phyloP scores from a whole-genome alignment of 768 basidiomycete species.

The Cyclocybe aegerita region DNA sequence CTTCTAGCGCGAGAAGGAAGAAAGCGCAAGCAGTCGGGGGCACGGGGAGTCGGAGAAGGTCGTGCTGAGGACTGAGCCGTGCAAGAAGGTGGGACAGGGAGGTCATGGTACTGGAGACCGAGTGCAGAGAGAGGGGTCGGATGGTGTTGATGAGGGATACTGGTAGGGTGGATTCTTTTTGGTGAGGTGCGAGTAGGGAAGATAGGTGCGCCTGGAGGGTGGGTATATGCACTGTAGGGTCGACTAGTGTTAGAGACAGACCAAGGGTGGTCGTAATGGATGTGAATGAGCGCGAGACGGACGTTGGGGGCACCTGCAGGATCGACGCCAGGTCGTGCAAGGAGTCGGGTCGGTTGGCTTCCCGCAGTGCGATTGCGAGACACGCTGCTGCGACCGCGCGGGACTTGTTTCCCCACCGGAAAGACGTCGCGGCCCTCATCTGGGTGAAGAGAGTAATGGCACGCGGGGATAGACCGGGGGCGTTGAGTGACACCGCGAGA shows the following conservation, averaged over 20 bases:
- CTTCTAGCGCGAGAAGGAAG: constrained; percentile 70
- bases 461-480: constrained; percentile 61
- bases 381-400: constrained; percentile 69
- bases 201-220: constrained; percentile 54
- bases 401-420: constrained; percentile 75
- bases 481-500: constrained; percentile 57
- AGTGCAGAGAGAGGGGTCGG: constrained; percentile 37
- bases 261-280: constrained; percentile 52
- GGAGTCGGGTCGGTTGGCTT: constrained; percentile 65
- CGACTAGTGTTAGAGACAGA: constrained; percentile 50
- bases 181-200: constrained; percentile 30
- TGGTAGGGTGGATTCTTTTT: constrained; percentile 30
- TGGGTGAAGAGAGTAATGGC: constrained; percentile 69
- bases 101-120: constrained; percentile 44
- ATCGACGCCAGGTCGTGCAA: constrained; percentile 69
- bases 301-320: constrained; percentile 49
- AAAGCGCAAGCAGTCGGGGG: constrained; percentile 65
- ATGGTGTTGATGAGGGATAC: constrained; percentile 36
- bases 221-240: constrained; percentile 61
- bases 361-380: constrained; percentile 69
- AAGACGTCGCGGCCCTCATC: constrained; percentile 55
- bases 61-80: constrained; percentile 33
- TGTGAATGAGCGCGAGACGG: constrained; percentile 56
- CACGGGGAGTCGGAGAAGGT: constrained; percentile 36
- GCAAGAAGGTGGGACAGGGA: constrained; percentile 44